Base-by-base conservation (phyloP, 257 asterid species). In the Rauvolfia tetraphylla region DNA sequence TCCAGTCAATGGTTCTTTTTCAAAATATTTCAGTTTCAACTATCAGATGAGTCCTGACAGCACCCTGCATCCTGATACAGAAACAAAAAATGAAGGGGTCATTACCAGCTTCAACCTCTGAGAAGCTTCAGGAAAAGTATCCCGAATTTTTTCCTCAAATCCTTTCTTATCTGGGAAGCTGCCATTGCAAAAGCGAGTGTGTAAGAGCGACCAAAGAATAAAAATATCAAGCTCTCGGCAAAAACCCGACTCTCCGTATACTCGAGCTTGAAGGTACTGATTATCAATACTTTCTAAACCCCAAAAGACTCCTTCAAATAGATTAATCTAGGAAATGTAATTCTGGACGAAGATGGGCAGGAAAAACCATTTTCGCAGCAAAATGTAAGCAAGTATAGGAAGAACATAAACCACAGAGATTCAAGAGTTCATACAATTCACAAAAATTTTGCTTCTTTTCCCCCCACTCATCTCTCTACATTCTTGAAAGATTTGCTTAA, bases 151-250 rank as follows among this genome's bases (percentile, higher is more conserved):
- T 78, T 88, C 96, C 75, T 83, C 84, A 22, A 66, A 31, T 71
- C 76, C 87, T 76, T 84, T 78, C 80, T 77, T 87, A 72, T 85
- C 91, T 7, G 92, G 97, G 75, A 87, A 84, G 85, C 97, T 93
- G 93, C 76, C 78, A 84, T 77, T 66, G 71, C 75, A 80, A 76
- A 58, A 75, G 74, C 76, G 61, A 71, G 78, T 1, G 22, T 36
- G 56, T 41, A 48, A n/a, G 14, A 44, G 58, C 59, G 34, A 17
- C 36, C 34, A 68, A 27, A 14, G 5, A 73, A 23, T 0, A 25
- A 2, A 27, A n/a, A 49, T 23, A 23, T 51, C 68, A 49, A 57
- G 23, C 76, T 18, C 25, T 39, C 17, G 29, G 25, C 41, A 44
- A 12, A 20, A 29, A 17, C 48, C 3, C 23, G 42, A 42, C 29